Evolutionary conservation across 2,329 filamentous ascomycete genomes (phyloP).

Genomic region (Emergomyces africanus): DNA sequence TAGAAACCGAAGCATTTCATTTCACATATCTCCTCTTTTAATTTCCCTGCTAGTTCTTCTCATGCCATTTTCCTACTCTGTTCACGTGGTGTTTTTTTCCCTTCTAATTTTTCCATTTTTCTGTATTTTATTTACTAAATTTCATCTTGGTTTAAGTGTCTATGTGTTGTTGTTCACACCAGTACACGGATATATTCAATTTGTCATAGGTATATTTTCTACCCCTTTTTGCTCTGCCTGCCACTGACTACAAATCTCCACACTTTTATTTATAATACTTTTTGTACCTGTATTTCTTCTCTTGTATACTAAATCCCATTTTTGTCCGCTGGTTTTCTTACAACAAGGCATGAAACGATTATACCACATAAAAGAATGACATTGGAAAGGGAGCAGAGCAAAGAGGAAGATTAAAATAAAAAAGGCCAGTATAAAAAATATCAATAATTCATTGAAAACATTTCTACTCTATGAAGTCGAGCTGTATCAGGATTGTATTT

Average conservation of each 20-base stretch:
- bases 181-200: background rate
- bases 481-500: background rate
- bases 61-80: slow-evolving; percentile 10
- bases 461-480: background rate
- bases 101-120: background rate
- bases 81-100: background rate
- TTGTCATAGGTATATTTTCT: background rate
- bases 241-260: background rate
- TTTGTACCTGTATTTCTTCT: background rate
- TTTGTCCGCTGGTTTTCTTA: slow-evolving; percentile 8
- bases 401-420: background rate
- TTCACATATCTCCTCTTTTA: slow-evolving; percentile 4
- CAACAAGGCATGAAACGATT: background rate
- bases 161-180: background rate
- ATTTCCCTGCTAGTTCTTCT: slow-evolving; percentile 4
- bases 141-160: background rate
- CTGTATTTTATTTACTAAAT: background rate
- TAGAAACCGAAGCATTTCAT: background rate
- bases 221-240: background rate
- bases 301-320: background rate
- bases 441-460: background rate
- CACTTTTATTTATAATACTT: background rate
- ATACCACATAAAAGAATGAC: background rate
- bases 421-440: background rate
- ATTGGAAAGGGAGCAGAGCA: background rate